Base-by-base conservation (phyloP, 2,329 filamentous ascomycete genomes). In the Blastomyces silverae region DNA sequence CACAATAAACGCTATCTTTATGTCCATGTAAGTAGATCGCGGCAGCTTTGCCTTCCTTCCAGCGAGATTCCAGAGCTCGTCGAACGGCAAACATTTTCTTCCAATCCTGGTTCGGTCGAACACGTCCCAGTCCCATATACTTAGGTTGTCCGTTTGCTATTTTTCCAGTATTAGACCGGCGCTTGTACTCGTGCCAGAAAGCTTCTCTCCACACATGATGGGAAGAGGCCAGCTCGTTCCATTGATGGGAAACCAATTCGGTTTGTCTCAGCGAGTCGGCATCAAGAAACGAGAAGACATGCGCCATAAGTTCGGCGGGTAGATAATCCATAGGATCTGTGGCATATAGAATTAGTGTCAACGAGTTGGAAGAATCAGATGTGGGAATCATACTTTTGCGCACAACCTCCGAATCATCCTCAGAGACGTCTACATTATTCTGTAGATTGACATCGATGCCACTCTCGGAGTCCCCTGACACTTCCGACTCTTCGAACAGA, bases 1-100 rank as follows among this genome's bases (percentile, higher is more conserved):
- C 85, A 77, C 94, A 99, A 79, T 99, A 99, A 65, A 99, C 95
- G 69, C 92, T 97, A 76, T 99, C 94, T 34, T 88, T 87, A 75
- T 99, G 94, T 1, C 94, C 94, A 71, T 94, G 91, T 28, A 99
- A 83, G 76, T 97, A 97, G 64, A 96, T 87, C 0, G 91, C 88
- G 57, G 86, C 88, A 10, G 92, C 90, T 69, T 88, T 87, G 64
- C 90, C 89, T 61, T 87, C 81, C 71, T 85, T 87, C 94, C 94
- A 99, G 67, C 90, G 86, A 69, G 83, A 81, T 70, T 91, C 88
- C 67, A 99, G 83, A 67, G 89, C 84, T 66, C 87, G 84, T 70
- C 90, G 88, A 56, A 90, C 88, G 70, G 86, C 82, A 76, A 92
- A 96, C 74, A 97, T 90, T 69, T 87, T 84, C 77, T 89, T 91